Evolutionary conservation across 1,284 basidiomycete genomes (phyloP).

Genomic region (Agaricales sp.): DNA sequence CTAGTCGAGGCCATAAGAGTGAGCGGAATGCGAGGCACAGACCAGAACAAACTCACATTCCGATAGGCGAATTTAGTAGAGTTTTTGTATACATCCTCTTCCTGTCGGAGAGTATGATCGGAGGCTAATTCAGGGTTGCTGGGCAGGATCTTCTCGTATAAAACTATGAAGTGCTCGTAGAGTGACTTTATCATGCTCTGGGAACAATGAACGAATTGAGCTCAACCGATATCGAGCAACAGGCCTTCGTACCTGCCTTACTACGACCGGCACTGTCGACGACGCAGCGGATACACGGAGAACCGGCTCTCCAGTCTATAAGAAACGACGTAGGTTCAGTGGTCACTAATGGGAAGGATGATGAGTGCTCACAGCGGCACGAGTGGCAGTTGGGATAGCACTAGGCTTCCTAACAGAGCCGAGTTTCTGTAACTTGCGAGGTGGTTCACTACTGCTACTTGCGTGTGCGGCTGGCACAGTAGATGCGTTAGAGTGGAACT

Average conservation of each 20-base stretch:
- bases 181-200: conserved; percentile 65
- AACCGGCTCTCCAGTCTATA: conserved; percentile 2
- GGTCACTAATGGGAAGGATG: conserved; percentile 2
- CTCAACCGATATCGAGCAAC: not conserved
- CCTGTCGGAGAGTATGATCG: conserved; percentile 70
- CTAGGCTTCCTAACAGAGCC: conserved; percentile 28
- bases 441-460: conserved; percentile 32
- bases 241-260: not conserved
- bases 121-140: conserved; percentile 48
- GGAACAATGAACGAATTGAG: not conserved
- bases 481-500: conserved; percentile 5
- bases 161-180: conserved; percentile 56
- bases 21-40: conserved; percentile 5
- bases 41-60: conserved; percentile 36
- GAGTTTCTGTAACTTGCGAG: conserved; percentile 48
- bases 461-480: conserved; percentile 19
- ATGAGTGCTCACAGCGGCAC: conserved; percentile 23
- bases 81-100: conserved; percentile 63
- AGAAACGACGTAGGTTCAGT: conserved; percentile 3
- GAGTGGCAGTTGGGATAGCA: conserved; percentile 28
- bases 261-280: not conserved
- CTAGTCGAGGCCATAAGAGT: conserved; percentile 24
- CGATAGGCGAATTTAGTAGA: conserved; percentile 72
- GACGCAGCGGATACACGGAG: not conserved
- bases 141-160: conserved; percentile 47